Evolutionary conservation across 164 flowering plant species (phyloP), one percentile per base, ranked within the genome.

Genomic region (Piper longum): DNA sequence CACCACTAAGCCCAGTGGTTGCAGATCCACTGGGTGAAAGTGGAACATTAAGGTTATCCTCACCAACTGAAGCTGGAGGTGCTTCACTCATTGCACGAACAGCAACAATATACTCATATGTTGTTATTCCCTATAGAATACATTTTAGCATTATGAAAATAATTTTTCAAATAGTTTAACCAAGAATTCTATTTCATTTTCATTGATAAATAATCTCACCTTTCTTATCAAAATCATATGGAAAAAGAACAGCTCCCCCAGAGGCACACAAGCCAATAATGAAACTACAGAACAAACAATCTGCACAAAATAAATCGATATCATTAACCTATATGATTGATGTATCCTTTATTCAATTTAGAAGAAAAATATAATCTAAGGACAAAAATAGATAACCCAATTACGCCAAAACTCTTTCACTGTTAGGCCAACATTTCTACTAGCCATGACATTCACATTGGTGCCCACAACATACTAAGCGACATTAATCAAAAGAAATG

Each of bases 171-270:
- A 4, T 26, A 57, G 26, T 13, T 26, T 8, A 57, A 57, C 5
- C 16, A 57, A 14, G 41, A 26, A 26, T 57, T 26, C 12, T 8
- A 18, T 40, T 60, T 60, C 64, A 13, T 11, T 8, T 48, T 48
- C 52, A 9, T 48, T 48, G 14, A 48, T 48, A 48, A 48, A 54
- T 41, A 42, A 11, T 43, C 78, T 51, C 14, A 93, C 99, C 99
- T 95, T 95, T 75, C 83, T 80, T 4, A 95, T 95, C 56, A 95
- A 76, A 66, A 95, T 80, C 77, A 91, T 79, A 80, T 95, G 99
- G 80, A 95, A 95, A 75, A 91, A 88, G 86, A 95, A 87, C 54
- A 95, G 93, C 80, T 95, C 97, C 43, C 88, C 85, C 74, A 95
- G 62, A 60, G 96, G 99, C 59, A 89, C 70, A 76, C 92, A 83